Evolutionary conservation across 129 eudicot genomes (phyloP), one percentile per base, ranked within the genome.

Genomic region (Helichrysum umbraculigerum): DNA sequence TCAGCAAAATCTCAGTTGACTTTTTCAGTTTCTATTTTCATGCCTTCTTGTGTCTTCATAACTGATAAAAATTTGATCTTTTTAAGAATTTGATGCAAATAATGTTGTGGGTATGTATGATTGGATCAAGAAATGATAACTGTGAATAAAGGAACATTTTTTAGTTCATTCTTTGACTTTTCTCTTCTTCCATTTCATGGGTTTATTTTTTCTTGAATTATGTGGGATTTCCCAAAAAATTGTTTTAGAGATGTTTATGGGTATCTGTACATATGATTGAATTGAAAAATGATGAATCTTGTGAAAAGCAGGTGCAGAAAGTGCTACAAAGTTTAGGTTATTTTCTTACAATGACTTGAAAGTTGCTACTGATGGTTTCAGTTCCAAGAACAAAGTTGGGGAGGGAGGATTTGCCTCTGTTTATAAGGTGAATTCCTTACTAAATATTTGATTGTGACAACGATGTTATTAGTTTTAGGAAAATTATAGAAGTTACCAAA

Each of bases 371-470:
- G 72, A 74, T 57, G 86, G 87, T 62, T 91, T 88, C 73, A 79
- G 85, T 66, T 70, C 85, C 47, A 81, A 79, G 58, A 81, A 88
- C 76, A 88, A 88, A 79, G 80, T 91, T 75, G 97, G 94, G 29
- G 88, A 91, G 60, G 97, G 97, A 32, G 89, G 87, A 39, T 86
- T 81, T 79, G 97, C 91, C 68, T 83, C 78, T 79, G 97, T 91
- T 71, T 91, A 84, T 69, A 88, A 88, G 91, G 97, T 88, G 70
- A 65, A 42, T 67, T 59, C 30, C 44, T 16, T 35, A 17, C 65
- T 19, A 34, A 51, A 2, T 65, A 14, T 57, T 41, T 52, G 34
- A 71, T 57, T 41, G 22, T 59, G 59, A 29, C 42, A 22, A 37
- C 37, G 2, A 66, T 66, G 20, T 4, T 52, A 41, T 58, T 17